These are phyloP conservation scores for Phoma sp. DNA, from an alignment of 2,329 filamentous ascomycete species.

Conservation along the genomic window DNA sequence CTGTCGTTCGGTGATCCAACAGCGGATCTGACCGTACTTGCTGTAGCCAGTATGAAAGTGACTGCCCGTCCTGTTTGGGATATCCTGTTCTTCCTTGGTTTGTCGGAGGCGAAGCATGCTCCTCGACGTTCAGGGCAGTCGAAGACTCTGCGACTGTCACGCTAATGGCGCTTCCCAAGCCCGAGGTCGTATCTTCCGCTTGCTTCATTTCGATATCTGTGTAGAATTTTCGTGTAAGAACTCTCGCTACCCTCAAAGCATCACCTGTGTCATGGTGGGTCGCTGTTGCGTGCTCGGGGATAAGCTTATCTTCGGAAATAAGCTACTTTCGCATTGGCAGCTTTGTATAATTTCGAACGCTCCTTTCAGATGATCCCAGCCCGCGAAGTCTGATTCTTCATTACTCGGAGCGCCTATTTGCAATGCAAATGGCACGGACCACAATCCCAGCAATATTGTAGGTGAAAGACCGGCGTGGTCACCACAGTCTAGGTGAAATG, in stretches of 20 bases:
- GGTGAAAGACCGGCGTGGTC: too few relatives aligned
- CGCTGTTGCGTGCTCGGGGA: conserved; percentile 9
- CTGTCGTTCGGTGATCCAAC: conserved; percentile 37
- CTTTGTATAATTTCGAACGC: too few relatives aligned
- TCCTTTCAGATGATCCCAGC: too few relatives aligned
- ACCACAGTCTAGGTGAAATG: too few relatives aligned
- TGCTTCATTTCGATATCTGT: conserved; percentile 16
- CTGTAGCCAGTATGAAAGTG: conserved; percentile 37
- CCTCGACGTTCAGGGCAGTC: conserved; percentile 25
- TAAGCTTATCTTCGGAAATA: background rate
- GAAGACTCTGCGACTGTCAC: conserved; percentile 17
- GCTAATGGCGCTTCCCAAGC: conserved; percentile 12
- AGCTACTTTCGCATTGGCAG: background rate
- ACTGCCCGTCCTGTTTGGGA: conserved; percentile 33
- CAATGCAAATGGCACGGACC: too few relatives aligned
- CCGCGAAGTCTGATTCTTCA: too few relatives aligned
- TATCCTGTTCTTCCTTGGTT: conserved; percentile 23
- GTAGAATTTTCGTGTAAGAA: background rate
- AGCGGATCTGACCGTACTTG: conserved; percentile 36
- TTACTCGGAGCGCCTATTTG: too few relatives aligned
- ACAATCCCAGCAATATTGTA: too few relatives aligned
- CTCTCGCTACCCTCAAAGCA: background rate
- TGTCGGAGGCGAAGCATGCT: conserved; percentile 21
- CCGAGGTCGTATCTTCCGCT: background rate
- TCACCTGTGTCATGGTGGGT: background rate